These are phyloP conservation scores for Coprinopsis sp. DNA, from an alignment of 768 basidiomycete species.

Conservation along the genomic window DNA sequence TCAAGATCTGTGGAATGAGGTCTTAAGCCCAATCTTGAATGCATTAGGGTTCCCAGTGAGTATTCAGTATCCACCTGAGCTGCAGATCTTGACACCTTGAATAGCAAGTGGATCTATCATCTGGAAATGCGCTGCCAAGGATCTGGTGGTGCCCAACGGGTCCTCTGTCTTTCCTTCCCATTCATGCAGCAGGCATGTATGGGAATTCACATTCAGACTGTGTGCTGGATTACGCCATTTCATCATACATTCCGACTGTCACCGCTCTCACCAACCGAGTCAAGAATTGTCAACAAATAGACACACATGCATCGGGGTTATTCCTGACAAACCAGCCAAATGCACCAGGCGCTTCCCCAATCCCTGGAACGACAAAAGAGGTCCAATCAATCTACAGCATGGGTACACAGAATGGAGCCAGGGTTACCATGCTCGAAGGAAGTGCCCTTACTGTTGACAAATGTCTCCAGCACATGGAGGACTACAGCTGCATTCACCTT, in stretches of 20 bases:
- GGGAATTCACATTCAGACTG: background rate
- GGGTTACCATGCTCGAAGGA: background rate
- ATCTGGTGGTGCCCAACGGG: conserved; percentile 10
- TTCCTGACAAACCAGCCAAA: conserved; percentile 13
- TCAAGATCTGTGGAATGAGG: background rate
- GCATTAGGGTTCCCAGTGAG: background rate
- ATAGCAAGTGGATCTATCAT: background rate
- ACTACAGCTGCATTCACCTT: conserved; percentile 2
- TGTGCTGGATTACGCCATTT: background rate
- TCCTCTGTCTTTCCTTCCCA: conserved; percentile 5
- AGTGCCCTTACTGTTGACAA: background rate
- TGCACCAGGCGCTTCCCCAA: conserved; percentile 8
- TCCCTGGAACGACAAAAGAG: conserved; percentile 12
- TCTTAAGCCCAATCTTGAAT: background rate
- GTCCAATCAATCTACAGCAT: conserved; percentile 1
- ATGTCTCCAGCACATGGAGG: background rate
- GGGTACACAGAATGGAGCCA: background rate
- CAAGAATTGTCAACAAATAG: too few species aligned
- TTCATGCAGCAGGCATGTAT: conserved; percentile 11
- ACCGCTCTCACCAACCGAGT: background rate
- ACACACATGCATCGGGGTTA: background rate
- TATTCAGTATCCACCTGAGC: background rate
- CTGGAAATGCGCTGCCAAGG: background rate
- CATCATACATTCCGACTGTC: conserved; percentile 2
- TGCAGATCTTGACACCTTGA: background rate